These are phyloP conservation scores for Amanita fuliginea DNA, from an alignment of 768 basidiomycete species.

Conservation along the genomic window DNA sequence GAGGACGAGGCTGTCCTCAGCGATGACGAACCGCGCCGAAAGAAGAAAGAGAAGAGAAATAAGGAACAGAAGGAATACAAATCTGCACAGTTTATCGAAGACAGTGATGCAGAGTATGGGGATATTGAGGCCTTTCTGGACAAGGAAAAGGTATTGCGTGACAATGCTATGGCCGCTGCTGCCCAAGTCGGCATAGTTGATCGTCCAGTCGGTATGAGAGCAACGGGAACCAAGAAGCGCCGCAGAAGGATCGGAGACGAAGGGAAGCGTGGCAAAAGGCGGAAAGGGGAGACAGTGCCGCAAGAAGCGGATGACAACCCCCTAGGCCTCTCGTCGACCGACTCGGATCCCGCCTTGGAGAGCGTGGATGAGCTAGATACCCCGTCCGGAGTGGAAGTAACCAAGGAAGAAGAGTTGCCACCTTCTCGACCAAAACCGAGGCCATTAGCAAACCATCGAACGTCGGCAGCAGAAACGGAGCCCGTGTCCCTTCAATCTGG, in stretches of 20 bases:
- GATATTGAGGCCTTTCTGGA: constrained; percentile 78
- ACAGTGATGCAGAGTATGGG: constrained; percentile 77
- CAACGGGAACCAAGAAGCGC: constrained; percentile 37
- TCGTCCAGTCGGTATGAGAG: constrained; percentile 42
- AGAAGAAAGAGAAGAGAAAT: constrained; percentile 56
- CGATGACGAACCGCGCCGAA: constrained; percentile 26
- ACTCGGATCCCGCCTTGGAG: constrained; percentile 15
- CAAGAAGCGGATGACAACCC: constrained; percentile 10
- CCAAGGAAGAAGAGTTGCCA: constrained; percentile 1
- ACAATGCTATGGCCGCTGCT: constrained; percentile 36
- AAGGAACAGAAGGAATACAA: constrained; percentile 61
- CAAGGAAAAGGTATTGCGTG: constrained; percentile 54
- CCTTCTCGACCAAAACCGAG: constrained; percentile 31
- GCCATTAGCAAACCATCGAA: constrained; percentile 11
- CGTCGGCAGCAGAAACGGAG: not conserved
- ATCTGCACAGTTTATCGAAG: constrained; percentile 85
- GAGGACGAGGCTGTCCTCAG: constrained; percentile 30
- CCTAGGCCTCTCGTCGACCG: constrained; percentile 12
- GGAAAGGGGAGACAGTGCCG: constrained; percentile 18
- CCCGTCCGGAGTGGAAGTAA: not conserved
- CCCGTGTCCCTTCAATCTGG: constrained; percentile 1
- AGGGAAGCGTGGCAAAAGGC: constrained; percentile 19
- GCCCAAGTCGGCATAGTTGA: constrained; percentile 25
- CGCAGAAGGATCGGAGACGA: constrained; percentile 27
- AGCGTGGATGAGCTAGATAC: constrained; percentile 10